Conservation (phyloP, 352 stramenopile species). For the Globisporangium viniferum region DNA sequence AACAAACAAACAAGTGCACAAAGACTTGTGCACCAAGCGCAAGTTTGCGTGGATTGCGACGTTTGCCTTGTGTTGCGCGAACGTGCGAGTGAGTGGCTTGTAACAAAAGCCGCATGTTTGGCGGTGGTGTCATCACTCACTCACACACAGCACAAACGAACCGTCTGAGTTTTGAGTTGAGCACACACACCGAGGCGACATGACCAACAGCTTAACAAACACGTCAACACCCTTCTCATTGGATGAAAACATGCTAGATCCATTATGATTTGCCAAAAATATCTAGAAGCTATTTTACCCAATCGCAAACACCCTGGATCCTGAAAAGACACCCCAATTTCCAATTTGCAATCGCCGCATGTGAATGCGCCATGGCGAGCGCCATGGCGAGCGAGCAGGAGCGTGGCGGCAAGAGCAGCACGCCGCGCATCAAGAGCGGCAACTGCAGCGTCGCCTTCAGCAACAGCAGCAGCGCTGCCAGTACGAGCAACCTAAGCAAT, state of each 20-base stretch:
- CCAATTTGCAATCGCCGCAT: background rate
- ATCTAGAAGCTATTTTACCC: background rate
- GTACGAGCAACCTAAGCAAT: background rate
- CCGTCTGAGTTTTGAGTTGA: background rate
- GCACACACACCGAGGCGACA: background rate
- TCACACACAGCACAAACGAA: no score
- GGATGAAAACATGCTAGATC: background rate
- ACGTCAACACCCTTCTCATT: background rate
- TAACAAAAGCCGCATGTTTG: background rate
- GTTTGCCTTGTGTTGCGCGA: background rate
- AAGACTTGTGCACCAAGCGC: background rate
- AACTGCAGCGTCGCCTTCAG: background rate
- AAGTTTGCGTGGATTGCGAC: background rate
- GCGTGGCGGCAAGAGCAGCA: constrained; percentile 15
- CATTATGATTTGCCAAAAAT: background rate
- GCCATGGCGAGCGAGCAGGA: constrained; percentile 19
- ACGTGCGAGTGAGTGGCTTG: background rate
- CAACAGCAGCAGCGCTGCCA: background rate
- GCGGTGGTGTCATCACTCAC: background rate
- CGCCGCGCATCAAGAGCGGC: constrained; percentile 17
- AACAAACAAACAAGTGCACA: background rate
- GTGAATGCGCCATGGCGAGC: background rate
- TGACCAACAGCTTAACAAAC: background rate
- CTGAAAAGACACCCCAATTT: background rate
- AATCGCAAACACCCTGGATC: background rate